phyloP scores from a whole-genome alignment of 164 flowering plant species.

The Vitis riparia region DNA sequence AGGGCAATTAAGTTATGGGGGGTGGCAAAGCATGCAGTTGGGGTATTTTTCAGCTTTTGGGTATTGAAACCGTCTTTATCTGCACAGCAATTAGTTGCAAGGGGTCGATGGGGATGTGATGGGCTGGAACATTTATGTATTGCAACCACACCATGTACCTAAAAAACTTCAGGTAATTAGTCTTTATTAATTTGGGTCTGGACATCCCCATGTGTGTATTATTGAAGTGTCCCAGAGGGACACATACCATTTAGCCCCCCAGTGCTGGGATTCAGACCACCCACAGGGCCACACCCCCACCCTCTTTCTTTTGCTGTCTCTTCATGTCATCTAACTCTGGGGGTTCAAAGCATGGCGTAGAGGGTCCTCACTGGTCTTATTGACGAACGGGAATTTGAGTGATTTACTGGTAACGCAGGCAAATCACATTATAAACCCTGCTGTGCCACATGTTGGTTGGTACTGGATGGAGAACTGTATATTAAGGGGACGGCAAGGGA shows the following conservation, averaged over 20 bases:
- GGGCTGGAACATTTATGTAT: conserved; percentile 40
- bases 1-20: neutral
- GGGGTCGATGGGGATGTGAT: conserved; percentile 34
- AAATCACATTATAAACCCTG: too few species aligned
- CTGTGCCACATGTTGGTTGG: too few species aligned
- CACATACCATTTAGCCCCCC: conserved; percentile 5
- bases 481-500: too few species aligned
- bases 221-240: conserved; percentile 27
- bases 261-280: conserved; percentile 3
- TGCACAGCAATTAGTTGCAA: conserved; percentile 38
- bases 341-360: too few species aligned
- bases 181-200: neutral
- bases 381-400: too few species aligned
- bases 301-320: neutral
- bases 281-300: neutral
- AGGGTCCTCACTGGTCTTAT: too few species aligned
- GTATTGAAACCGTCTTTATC: conserved; percentile 43
- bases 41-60: conserved; percentile 20
- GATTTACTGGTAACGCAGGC: too few species aligned
- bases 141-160: conserved; percentile 7
- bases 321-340: too few species aligned
- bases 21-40: conserved; percentile 11
- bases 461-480: too few species aligned
- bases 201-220: conserved; percentile 56
- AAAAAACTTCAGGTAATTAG: neutral